Conservation (phyloP, 2,329 filamentous ascomycete genomes). For the Epichloe baconii region DNA sequence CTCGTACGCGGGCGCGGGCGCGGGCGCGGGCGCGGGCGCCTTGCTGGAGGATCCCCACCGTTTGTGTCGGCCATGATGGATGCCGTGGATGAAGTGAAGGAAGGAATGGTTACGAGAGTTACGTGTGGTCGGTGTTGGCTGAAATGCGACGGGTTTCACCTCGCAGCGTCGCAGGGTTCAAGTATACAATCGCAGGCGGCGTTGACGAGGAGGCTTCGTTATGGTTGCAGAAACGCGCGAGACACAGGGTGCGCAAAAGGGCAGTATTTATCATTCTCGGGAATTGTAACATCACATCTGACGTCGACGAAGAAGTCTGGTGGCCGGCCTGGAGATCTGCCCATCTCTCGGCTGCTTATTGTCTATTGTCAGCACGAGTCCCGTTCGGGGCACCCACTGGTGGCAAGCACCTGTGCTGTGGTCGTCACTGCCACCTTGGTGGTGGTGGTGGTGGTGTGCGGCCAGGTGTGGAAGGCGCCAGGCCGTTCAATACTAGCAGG, state of each 20-base stretch:
- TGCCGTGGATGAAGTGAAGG: conserved; percentile 7
- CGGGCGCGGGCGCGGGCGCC: conserved; percentile 12
- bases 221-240: too few relatives aligned
- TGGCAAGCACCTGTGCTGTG: too few relatives aligned
- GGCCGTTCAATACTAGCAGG: too few relatives aligned
- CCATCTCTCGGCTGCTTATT: background rate
- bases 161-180: background rate
- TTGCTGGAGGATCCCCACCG: conserved; percentile 18
- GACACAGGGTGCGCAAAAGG: background rate
- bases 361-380: background rate
- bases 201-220: too few relatives aligned
- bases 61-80: conserved; percentile 13
- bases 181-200: too few relatives aligned
- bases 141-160: background rate
- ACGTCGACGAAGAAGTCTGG: background rate
- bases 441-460: background rate
- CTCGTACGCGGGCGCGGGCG: conserved; percentile 5
- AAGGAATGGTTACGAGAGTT: conserved; percentile 6
- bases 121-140: background rate
- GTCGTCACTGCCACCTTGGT: too few relatives aligned
- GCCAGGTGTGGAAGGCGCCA: background rate
- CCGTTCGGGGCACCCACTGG: background rate
- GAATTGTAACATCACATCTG: background rate
- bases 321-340: background rate
- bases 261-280: background rate